Evolutionary conservation across 805 yeast genomes (phyloP), one percentile per base, ranked within the genome.

Genomic region (Scheffersomyces amazonensis): DNA sequence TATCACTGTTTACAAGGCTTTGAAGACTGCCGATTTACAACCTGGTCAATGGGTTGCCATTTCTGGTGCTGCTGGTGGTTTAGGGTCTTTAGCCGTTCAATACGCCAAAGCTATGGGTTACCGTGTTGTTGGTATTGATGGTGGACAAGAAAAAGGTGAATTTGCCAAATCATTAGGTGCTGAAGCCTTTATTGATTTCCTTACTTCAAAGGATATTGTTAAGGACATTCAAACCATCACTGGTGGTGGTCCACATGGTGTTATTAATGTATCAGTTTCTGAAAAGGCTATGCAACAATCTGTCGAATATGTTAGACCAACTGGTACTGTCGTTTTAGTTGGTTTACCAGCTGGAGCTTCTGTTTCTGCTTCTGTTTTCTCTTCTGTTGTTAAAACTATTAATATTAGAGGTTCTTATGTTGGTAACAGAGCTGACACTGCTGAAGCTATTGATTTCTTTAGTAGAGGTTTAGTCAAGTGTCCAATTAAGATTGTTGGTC

Each of bases 1-100:
- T 66, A 80, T 87, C 63, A 87, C 96, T 29, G 95, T 85, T 41
- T 87, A 87, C 81, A 87, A 86, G 74, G 96, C 95, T 32, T 71
- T 87, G 60, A 86, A 86, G 75, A 83, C 87, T 31, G 86, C 95
- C 39, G 76, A 76, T 41, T 69, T 82, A 55, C 59, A 50, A 42
- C 78, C 88, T 42, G 89, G 89, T 50, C 75, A 83, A 52, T 82
- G 87, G 87, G 82, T 83, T 42, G 83, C 85, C 50, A 66, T 83
- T 50, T 77, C 85, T 42, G 90, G 90, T 63, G 88, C 88, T 39
- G 87, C 82, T 54, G 87, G 89, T 60, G 89, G 89, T 47, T 76
- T 83, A 53, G 90, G 90, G 43, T 73, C 87, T 40, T 66, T 83
- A 47, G 87, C 87, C 40, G 65, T 80, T 52, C 89, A 83, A 67